A percentile compares a stretch with the other conserved stretches of the same genome.
These are phyloP conservation scores for Alternaria burnsii DNA, from an alignment of 2,329 filamentous ascomycete genomes.

Conservation along the genomic window DNA sequence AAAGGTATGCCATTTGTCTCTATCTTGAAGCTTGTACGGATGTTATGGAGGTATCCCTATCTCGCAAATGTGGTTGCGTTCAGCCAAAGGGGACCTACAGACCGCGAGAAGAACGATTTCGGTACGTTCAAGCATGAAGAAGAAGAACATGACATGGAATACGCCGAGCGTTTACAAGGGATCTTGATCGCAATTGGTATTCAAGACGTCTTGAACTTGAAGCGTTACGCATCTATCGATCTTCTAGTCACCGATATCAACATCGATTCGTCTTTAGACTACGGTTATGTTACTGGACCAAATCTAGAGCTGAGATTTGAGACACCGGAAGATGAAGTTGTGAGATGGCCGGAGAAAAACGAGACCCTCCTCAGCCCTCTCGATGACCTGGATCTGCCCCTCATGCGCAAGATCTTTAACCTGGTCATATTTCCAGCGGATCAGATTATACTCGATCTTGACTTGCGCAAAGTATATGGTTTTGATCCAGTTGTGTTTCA, in stretches of 20 bases:
- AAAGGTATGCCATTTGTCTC: background rate
- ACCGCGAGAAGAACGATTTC: background rate
- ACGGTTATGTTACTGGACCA: background rate
- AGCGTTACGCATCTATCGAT: too few relatives aligned
- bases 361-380: background rate
- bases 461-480: background rate
- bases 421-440: background rate
- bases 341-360: background rate
- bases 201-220: too few relatives aligned
- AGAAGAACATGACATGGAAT: too few relatives aligned
- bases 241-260: too few relatives aligned
- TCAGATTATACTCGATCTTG: background rate
- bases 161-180: too few relatives aligned
- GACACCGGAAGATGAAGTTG: background rate
- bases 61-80: background rate
- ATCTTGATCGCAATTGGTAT: too few relatives aligned
- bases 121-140: too few relatives aligned
- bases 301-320: background rate
- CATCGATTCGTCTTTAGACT: too few relatives aligned
- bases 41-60: background rate
- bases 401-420: background rate
- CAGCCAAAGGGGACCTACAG: background rate
- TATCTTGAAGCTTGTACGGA: background rate
- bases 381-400: background rate
- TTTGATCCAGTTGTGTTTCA: too few relatives aligned